Conservation (phyloP, 2,329 filamentous ascomycete species). For the Penicillium sp. region DNA sequence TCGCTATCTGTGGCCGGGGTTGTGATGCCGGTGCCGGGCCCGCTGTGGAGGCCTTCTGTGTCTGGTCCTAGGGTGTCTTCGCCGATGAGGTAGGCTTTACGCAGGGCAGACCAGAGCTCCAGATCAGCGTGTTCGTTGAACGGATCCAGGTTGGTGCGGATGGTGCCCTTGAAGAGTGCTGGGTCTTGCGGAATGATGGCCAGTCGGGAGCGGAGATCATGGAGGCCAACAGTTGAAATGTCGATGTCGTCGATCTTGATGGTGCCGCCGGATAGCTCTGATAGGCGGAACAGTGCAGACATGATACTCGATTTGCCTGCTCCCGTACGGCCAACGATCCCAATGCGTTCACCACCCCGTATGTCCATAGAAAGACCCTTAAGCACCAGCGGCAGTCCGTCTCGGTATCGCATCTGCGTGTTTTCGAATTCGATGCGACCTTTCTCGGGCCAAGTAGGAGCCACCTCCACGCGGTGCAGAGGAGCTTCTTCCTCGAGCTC, state of each 20-base stretch:
- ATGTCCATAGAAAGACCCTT: constrained; percentile 57
- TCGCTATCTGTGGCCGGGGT: constrained; percentile 35
- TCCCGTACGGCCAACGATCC: constrained; percentile 48
- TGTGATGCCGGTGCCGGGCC: constrained; percentile 31
- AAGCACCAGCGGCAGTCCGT: constrained; percentile 68
- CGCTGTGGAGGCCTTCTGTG: constrained; percentile 38
- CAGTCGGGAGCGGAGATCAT: constrained; percentile 43
- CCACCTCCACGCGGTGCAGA: constrained; percentile 68
- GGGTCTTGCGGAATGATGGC: constrained; percentile 49
- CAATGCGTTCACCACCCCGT: constrained; percentile 47
- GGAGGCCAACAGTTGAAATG: constrained; percentile 41
- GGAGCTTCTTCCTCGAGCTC: constrained; percentile 86
- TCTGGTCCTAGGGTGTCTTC: constrained; percentile 46
- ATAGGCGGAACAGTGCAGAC: constrained; percentile 46
- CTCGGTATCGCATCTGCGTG: constrained; percentile 75
- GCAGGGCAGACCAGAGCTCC: constrained; percentile 48
- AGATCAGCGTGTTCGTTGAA: constrained; percentile 47
- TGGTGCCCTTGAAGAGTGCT: constrained; percentile 45
- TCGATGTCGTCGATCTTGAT: constrained; percentile 47
- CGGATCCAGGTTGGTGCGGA: constrained; percentile 47
- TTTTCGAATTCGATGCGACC: constrained; percentile 76
- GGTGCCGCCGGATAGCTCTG: constrained; percentile 39
- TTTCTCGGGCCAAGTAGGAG: constrained; percentile 75
- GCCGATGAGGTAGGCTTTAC: constrained; percentile 47
- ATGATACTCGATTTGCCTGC: constrained; percentile 49